Percentiles rank a stretch among this genome's conserved stretches.
These are phyloP conservation scores for Aspergillus ellipticus DNA, from an alignment of 495 filamentous ascomycete genomes.

Conservation along the genomic window DNA sequence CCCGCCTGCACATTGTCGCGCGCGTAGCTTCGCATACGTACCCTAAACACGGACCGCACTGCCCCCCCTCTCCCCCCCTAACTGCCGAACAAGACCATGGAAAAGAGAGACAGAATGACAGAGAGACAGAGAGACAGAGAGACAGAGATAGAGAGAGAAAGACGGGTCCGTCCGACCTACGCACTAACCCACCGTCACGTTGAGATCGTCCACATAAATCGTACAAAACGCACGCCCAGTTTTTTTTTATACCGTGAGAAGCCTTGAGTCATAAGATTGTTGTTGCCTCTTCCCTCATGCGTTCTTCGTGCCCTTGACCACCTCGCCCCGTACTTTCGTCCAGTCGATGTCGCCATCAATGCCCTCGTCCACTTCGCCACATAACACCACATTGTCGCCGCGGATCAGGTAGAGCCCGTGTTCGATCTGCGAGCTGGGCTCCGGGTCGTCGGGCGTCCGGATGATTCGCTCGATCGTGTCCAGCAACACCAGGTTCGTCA, in stretches of 20 bases:
- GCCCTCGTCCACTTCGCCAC: slow-evolving; percentile 84
- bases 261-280: not conserved
- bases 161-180: not conserved
- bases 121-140: not conserved
- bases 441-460: slow-evolving; percentile 72
- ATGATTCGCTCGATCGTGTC: slow-evolving; percentile 89
- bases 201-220: slow-evolving; percentile 1
- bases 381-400: slow-evolving; percentile 91
- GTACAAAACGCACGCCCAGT: not conserved
- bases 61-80: not conserved
- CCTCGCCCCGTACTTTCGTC: slow-evolving; percentile 79
- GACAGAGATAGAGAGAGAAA: slow-evolving; percentile 1
- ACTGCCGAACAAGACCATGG: not conserved
- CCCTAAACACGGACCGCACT: not conserved
- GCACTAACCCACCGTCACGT: not conserved
- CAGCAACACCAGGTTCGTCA: slow-evolving; percentile 86
- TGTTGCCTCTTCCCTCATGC: slow-evolving; percentile 37
- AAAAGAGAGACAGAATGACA: slow-evolving; percentile 3
- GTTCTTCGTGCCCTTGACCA: slow-evolving; percentile 81
- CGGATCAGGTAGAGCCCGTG: slow-evolving; percentile 90
- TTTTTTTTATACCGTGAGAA: not conserved
- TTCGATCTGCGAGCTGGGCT: slow-evolving; percentile 73
- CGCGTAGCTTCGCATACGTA: not conserved
- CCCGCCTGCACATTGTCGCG: not conserved
- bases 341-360: slow-evolving; percentile 87